These are phyloP conservation scores for Cadophora sp. DNA, from an alignment of 2,329 filamentous ascomycete species.

Conservation along the genomic window DNA sequence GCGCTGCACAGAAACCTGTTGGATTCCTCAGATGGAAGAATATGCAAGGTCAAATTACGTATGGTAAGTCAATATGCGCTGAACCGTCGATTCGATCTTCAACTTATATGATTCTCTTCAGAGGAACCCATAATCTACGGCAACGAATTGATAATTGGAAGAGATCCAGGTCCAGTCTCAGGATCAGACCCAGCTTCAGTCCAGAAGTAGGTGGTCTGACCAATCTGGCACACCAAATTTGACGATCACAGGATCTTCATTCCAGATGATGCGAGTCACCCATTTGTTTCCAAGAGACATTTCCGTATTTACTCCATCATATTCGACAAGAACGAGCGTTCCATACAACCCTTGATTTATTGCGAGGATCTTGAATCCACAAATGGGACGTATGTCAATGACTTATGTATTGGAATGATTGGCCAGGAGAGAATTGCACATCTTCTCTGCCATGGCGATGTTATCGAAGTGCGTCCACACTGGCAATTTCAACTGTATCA, in stretches of 20 bases:
- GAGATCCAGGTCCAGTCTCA: not conserved
- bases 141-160: slow-evolving; percentile 6
- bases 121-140: slow-evolving; percentile 8
- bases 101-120: slow-evolving; percentile 4
- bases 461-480: slow-evolving; percentile 50
- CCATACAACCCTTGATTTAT: slow-evolving; percentile 53
- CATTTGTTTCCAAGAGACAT: slow-evolving; percentile 57
- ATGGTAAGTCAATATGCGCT: slow-evolving; percentile 11
- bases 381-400: slow-evolving; percentile 61
- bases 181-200: not conserved
- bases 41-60: not conserved
- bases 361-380: slow-evolving; percentile 61
- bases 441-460: slow-evolving; percentile 58
- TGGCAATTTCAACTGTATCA: slow-evolving; percentile 48
- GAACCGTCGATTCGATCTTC: too few species aligned
- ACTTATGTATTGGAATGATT: slow-evolving; percentile 51
- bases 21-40: slow-evolving; percentile 21
- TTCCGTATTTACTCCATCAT: slow-evolving; percentile 62
- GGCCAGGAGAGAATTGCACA: slow-evolving; percentile 46
- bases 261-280: slow-evolving; percentile 4
- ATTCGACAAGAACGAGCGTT: slow-evolving; percentile 50
- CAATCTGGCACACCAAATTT: not conserved
- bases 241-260: not conserved
- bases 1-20: slow-evolving; percentile 9
- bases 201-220: not conserved